A percentile compares a stretch with the other conserved stretches of the same genome.
Evolutionary conservation across 2,329 filamentous ascomycete genomes (phyloP).

Genomic region (Pestalotiopsis sp.): DNA sequence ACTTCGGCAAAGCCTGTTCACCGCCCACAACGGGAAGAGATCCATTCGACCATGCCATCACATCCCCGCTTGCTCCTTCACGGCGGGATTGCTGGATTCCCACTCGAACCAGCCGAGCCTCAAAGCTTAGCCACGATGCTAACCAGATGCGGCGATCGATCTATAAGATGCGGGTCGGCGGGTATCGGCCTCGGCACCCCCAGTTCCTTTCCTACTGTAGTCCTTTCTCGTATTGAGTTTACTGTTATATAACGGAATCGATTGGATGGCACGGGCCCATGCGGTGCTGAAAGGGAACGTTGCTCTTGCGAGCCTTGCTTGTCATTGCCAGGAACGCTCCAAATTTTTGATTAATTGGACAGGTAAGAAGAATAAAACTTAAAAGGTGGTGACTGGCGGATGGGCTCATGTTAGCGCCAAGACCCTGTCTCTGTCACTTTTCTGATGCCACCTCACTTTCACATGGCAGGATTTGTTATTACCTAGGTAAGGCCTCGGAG

Average conservation of each 20-base stretch:
- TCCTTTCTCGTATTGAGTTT: neutral
- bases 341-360: neutral
- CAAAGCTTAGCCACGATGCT: slow-evolving; percentile 3
- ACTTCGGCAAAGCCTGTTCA: no score
- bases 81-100: neutral
- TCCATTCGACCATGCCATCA: neutral
- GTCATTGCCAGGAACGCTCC: no score
- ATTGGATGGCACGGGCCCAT: no score
- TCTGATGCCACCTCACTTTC: no score
- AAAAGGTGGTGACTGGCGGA: neutral
- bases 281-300: no score
- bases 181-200: neutral
- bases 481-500: neutral
- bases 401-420: neutral
- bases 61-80: neutral
- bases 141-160: neutral
- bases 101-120: neutral
- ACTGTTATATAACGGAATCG: neutral
- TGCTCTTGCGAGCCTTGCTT: no score
- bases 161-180: neutral
- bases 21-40: no score
- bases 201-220: neutral
- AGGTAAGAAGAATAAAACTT: neutral
- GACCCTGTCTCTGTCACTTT: neutral
- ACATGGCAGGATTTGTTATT: neutral